Base-by-base conservation (phyloP, 306 rosid genomes). In the Dryas drummondii region DNA sequence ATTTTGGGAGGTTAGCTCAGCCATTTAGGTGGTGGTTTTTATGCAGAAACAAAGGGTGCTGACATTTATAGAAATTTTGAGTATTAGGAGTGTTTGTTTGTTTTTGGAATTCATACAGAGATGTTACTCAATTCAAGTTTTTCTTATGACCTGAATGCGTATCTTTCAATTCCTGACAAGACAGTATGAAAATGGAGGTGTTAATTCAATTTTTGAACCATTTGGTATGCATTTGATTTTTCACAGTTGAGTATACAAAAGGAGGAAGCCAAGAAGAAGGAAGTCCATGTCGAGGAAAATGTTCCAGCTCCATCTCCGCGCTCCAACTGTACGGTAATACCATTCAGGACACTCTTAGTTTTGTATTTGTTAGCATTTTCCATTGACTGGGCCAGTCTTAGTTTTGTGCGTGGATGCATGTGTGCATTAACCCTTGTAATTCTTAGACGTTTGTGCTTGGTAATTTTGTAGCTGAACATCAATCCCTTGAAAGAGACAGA, bases 401-500 rank as follows among this genome's bases (percentile, higher is more conserved):
- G 56, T 60, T 44, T 58, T 40, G 54, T 19, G 52, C 69, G 48
- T 4, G 45, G 32, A 53, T 44, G 7, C 49, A 5, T 40, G 44
- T 13, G 42, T 63, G 46, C 19, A 9, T 41, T 12, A n/a, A 22
- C 48, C 42, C 7, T 40, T 41, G 63, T 51, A 41, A 52, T 66
- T 52, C 46, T 63, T 4, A 22, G 17, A 40, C 57, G 50, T 37
- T 46, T 59, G 7, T 58, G 62, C 53, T 78, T 59, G 55, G 3
- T 67, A 37, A 15, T 73, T 57, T 10, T 83, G 83, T 80, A 94
- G 99, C 84, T 94, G 60, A 87, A 79, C 22, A 83, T 94, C 37
- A 94, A 92, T 92, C 99, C 97, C 22, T 81, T 92, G 92, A 94
- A 94, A 81, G 99, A 94, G 74, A 86, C 97, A 2, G 99, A 94